Evolutionary conservation across 2,329 filamentous ascomycete species (phyloP).

Genomic region (Diplodia scrobiculata): DNA sequence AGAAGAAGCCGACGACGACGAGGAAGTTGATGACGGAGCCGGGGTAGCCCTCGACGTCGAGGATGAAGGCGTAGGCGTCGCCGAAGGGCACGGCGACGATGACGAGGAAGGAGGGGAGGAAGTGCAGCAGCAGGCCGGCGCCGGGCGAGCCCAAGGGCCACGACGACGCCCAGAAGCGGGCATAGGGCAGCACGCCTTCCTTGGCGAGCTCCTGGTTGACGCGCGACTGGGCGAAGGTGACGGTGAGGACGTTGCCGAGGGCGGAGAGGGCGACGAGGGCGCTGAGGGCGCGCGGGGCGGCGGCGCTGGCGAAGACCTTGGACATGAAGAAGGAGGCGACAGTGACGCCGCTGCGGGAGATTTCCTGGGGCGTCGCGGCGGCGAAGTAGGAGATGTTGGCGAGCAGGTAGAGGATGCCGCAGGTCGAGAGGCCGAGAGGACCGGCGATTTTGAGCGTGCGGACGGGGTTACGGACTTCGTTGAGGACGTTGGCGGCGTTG

Average conservation of each 20-base stretch:
- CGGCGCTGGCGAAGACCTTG: slow-evolving; percentile 59
- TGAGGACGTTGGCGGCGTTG: slow-evolving; percentile 70
- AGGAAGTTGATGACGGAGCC: slow-evolving; percentile 63
- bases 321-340: slow-evolving; percentile 70
- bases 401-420: slow-evolving; percentile 66
- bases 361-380: slow-evolving; percentile 67
- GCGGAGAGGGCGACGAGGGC: slow-evolving; percentile 68
- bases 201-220: slow-evolving; percentile 73
- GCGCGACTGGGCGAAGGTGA: slow-evolving; percentile 66
- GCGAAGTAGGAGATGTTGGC: slow-evolving; percentile 66
- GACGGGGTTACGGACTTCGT: slow-evolving; percentile 70
- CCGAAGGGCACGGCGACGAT: slow-evolving; percentile 65
- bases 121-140: slow-evolving; percentile 69
- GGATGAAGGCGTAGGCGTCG: slow-evolving; percentile 71
- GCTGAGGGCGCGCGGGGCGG: slow-evolving; percentile 57
- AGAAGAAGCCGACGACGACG: slow-evolving; percentile 60
- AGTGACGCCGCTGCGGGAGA: slow-evolving; percentile 66
- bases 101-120: slow-evolving; percentile 67
- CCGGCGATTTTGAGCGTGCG: slow-evolving; percentile 65
- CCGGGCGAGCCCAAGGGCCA: slow-evolving; percentile 68
- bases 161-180: slow-evolving; percentile 63
- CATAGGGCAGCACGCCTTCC: slow-evolving; percentile 69
- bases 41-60: slow-evolving; percentile 71
- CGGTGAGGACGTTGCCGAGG: slow-evolving; percentile 72
- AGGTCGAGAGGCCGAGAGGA: slow-evolving; percentile 61